A percentile compares a stretch with the other conserved stretches of the same genome.
Conservation (phyloP, 352 stramenopile genomes). For the Hyaloperonospora arabidopsidis region DNA sequence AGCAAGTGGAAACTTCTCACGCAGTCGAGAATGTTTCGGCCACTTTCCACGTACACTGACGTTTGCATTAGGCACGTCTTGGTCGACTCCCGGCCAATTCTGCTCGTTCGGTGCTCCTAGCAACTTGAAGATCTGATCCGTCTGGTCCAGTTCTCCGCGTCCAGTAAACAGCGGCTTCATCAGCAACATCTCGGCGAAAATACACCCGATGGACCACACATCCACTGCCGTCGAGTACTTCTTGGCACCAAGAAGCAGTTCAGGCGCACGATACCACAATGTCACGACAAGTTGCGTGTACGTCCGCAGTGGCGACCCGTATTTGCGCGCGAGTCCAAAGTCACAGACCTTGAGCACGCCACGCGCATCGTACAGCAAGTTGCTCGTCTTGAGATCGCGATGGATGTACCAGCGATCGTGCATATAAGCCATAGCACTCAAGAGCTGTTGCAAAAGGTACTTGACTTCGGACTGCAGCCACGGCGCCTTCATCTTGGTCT, state of each 20-base stretch:
- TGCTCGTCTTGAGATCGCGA: constrained; percentile 97
- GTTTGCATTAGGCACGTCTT: constrained; percentile 55
- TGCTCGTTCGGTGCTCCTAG: constrained; percentile 86
- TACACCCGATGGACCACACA: constrained; percentile 95
- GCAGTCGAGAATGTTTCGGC: constrained; percentile 54
- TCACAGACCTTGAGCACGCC: constrained; percentile 80
- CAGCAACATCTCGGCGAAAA: constrained; percentile 94
- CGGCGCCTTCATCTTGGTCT: constrained; percentile 73
- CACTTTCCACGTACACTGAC: constrained; percentile 50
- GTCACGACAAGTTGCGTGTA: constrained; percentile 93
- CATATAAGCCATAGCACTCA: constrained; percentile 86
- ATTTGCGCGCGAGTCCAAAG: constrained; percentile 80
- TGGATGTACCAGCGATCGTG: constrained; percentile 92
- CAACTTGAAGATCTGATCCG: constrained; percentile 94
- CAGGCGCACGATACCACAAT: constrained; percentile 92
- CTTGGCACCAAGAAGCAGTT: constrained; percentile 88
- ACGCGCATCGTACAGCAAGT: constrained; percentile 90
- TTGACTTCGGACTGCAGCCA: constrained; percentile 90
- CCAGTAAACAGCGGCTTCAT: constrained; percentile 91
- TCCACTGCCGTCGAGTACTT: constrained; percentile 93
- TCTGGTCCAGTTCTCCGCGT: constrained; percentile 92
- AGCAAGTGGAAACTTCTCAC: constrained; percentile 71
- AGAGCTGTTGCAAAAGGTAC: constrained; percentile 88
- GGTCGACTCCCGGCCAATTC: constrained; percentile 80
- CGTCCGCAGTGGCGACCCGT: constrained; percentile 57